Base-by-base conservation (phyloP, 78 protist species). In the Protostelium mycophagum region DNA sequence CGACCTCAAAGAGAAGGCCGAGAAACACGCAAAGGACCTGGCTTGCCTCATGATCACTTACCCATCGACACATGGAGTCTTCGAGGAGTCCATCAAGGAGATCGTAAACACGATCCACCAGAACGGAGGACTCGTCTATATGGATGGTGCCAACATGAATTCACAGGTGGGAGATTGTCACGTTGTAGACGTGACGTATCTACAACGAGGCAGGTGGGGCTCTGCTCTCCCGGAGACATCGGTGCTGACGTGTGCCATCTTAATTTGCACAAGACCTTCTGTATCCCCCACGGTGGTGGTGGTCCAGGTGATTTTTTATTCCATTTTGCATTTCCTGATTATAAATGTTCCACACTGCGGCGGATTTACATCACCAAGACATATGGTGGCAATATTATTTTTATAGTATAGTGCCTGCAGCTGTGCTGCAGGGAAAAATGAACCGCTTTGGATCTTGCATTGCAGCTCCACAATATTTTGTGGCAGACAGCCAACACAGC, bases 261-360 rank as follows among this genome's bases (percentile, higher is more conserved):
- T 86, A 98, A 98, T 97, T 95, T 98, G 84, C 99, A 98, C 98
- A 98, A 98, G 96, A 98, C 99, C 38, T 97, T 98, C 95, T 94
- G 97, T 94, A 98, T 98, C 87, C 99, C 99, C 29, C 99, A 98
- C 91, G 99, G 99, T 86, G 99, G 99, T 39, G 99, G 99, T 37
- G 99, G 99, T 37, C 99, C 99, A 28, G 99, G 73, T 51, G 73
- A 5, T 5, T 51, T n/a, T n/a, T n/a, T n/a, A n/a, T n/a, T n/a
- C n/a, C n/a, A n/a, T n/a, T n/a, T n/a, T n/a, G n/a, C n/a, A n/a
- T n/a, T n/a, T n/a, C n/a, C n/a, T n/a, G n/a, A n/a, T n/a, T n/a
- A n/a, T n/a, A n/a, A n/a, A n/a, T n/a, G n/a, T n/a, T n/a, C n/a
- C n/a, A n/a, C n/a, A n/a, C n/a, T n/a, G n/a, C n/a, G n/a, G n/a